Evolutionary conservation across 2,329 filamentous ascomycete species (phyloP).

Genomic region (Colletotrichum magnum): DNA sequence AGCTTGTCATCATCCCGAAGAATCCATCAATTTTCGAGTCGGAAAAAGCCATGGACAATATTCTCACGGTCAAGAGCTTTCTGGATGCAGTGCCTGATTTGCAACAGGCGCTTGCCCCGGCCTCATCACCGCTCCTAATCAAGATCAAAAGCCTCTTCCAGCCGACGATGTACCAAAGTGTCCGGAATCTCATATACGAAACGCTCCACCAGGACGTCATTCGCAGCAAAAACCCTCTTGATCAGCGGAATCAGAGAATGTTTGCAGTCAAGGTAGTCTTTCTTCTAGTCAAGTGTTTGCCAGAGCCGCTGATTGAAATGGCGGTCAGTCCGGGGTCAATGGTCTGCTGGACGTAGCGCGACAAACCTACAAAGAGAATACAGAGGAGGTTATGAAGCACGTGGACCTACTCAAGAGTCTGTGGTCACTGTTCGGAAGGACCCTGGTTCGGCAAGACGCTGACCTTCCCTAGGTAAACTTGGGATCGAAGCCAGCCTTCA

Average conservation of each 20-base stretch:
- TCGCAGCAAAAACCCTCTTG: conserved; percentile 84
- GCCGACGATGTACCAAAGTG: conserved; percentile 70
- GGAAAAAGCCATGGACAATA: conserved; percentile 87
- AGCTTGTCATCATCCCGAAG: conserved; percentile 83
- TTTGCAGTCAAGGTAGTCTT: conserved; percentile 85
- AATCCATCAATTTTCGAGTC: conserved; percentile 76
- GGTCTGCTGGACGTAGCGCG: conserved; percentile 90
- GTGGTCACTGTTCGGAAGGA: conserved; percentile 28
- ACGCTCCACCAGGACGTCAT: conserved; percentile 86
- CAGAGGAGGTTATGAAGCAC: conserved; percentile 81
- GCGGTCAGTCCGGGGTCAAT: conserved; percentile 78
- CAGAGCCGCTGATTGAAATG: background rate
- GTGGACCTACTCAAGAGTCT: conserved; percentile 76
- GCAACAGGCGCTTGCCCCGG: conserved; percentile 76
- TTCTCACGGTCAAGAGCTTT: conserved; percentile 90
- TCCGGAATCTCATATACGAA: conserved; percentile 75
- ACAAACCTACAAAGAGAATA: conserved; percentile 91
- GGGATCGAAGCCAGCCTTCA: conserved; percentile 76
- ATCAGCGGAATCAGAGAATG: conserved; percentile 89
- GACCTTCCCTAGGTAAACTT: conserved; percentile 61
- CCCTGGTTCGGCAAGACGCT: background rate
- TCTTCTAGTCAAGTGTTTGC: conserved; percentile 7
- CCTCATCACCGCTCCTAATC: conserved; percentile 73
- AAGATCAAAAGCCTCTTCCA: conserved; percentile 80
- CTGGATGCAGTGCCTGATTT: conserved; percentile 77